A percentile compares a stretch with the other conserved stretches of the same genome.
These are phyloP conservation scores for Penicillium vulpinum DNA, from an alignment of 2,329 filamentous ascomycete genomes.

Conservation along the genomic window DNA sequence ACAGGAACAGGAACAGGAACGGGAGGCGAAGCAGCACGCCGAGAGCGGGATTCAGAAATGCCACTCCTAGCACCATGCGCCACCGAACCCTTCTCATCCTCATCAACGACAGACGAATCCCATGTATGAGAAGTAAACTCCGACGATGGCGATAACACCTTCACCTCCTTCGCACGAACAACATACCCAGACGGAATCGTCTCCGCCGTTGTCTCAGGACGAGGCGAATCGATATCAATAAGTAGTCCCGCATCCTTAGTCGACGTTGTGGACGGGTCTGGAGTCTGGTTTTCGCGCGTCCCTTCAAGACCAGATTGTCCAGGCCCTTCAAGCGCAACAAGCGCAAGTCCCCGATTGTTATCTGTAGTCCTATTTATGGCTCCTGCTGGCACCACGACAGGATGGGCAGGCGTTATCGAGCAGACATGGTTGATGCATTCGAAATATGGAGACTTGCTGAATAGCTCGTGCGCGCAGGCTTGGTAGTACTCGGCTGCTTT, in stretches of 20 bases:
- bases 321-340: conserved; percentile 16
- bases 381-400: conserved; percentile 17
- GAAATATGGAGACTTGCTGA: conserved; percentile 44
- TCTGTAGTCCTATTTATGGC: background rate
- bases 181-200: background rate
- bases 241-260: conserved; percentile 12
- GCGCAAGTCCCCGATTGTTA: conserved; percentile 18
- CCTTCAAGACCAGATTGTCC: background rate
- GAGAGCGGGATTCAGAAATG: background rate
- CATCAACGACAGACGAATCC: conserved; percentile 11
- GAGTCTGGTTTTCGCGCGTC: too few relatives aligned
- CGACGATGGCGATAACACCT: conserved; percentile 9
- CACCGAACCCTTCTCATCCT: conserved; percentile 14
- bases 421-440: conserved; percentile 48
- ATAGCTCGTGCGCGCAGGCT: conserved; percentile 47
- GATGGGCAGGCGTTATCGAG: conserved; percentile 34
- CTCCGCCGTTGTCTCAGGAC: background rate
- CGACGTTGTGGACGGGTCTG: background rate
- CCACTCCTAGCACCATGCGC: background rate
- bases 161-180: conserved; percentile 1
- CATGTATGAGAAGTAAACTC: conserved; percentile 14
- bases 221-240: conserved; percentile 23
- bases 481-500: conserved; percentile 46
- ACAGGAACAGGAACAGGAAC: conserved; percentile 9
- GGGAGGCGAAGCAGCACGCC: background rate